phyloP scores from a whole-genome alignment of 495 filamentous ascomycete genomes.

The Aspergillus ostianus region DNA sequence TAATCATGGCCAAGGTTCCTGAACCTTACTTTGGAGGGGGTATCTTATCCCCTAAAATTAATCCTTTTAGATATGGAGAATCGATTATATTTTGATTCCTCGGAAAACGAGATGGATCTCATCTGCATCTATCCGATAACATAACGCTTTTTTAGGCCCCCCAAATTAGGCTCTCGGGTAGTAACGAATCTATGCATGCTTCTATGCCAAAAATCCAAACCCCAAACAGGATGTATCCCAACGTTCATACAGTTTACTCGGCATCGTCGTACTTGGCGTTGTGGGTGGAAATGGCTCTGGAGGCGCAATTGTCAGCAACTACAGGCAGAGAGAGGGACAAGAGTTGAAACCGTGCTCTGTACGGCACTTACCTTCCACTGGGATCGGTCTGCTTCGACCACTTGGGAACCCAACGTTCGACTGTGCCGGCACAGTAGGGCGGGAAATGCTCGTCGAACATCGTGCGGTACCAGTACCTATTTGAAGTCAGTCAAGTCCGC shows the following conservation, averaged over 20 bases:
- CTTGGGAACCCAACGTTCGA: constrained; percentile 96
- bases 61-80: neutral
- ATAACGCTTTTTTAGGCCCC: constrained; percentile 17
- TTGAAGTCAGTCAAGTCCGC: constrained; percentile 21
- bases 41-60: neutral
- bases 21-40: too few relatives aligned
- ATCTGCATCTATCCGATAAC: constrained; percentile 6
- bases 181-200: constrained; percentile 25
- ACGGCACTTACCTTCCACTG: constrained; percentile 72
- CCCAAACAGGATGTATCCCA: constrained; percentile 10
- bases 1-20: too few relatives aligned
- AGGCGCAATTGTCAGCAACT: constrained; percentile 13
- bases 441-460: constrained; percentile 99
- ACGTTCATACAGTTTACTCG: constrained; percentile 30
- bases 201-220: constrained; percentile 23
- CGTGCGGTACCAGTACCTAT: constrained; percentile 88
- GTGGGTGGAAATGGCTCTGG: constrained; percentile 69
- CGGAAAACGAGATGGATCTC: constrained; percentile 2
- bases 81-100: neutral
- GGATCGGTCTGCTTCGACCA: constrained; percentile 97
- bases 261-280: constrained; percentile 60
- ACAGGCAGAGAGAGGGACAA: neutral
- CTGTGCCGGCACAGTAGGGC: constrained; percentile 81
- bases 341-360: neutral
- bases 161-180: constrained; percentile 18